These are phyloP conservation scores for Incumbomyces lentus DNA, from an alignment of 2,329 filamentous ascomycete species.

Conservation along the genomic window DNA sequence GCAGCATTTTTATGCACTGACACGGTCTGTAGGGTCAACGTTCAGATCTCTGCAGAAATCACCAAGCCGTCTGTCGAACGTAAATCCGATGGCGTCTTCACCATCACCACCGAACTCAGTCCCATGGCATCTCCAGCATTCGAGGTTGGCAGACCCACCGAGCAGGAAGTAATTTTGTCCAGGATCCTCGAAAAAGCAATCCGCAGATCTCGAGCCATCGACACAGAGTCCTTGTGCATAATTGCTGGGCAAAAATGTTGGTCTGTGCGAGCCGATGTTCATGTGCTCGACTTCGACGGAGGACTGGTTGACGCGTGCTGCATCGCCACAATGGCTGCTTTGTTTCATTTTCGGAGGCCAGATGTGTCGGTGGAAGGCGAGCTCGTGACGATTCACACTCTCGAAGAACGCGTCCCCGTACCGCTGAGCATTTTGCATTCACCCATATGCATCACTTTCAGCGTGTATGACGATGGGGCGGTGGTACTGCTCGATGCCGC, in stretches of 20 bases:
- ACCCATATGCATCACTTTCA: slow-evolving; percentile 84
- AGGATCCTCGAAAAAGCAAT: slow-evolving; percentile 89
- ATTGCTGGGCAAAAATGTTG: slow-evolving; percentile 85
- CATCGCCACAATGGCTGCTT: slow-evolving; percentile 73
- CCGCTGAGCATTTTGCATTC: slow-evolving; percentile 84
- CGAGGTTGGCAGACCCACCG: slow-evolving; percentile 70
- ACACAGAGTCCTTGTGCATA: slow-evolving; percentile 92
- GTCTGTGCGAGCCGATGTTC: slow-evolving; percentile 80
- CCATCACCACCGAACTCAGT: slow-evolving; percentile 79
- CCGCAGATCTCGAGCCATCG: slow-evolving; percentile 79
- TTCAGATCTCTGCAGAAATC: slow-evolving; percentile 79
- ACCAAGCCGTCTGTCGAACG: slow-evolving; percentile 76
- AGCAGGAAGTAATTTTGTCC: slow-evolving; percentile 75
- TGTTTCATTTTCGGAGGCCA: slow-evolving; percentile 84
- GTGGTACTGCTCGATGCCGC: slow-evolving; percentile 37
- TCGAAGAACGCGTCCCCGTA: slow-evolving; percentile 80
- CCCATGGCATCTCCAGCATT: slow-evolving; percentile 88
- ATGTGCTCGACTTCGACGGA: slow-evolving; percentile 83
- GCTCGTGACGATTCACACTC: slow-evolving; percentile 69
- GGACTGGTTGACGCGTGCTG: slow-evolving; percentile 80
- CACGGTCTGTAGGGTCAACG: slow-evolving; percentile 53
- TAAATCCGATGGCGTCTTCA: slow-evolving; percentile 91
- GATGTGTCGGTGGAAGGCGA: slow-evolving; percentile 82
- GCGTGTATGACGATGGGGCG: slow-evolving; percentile 53
- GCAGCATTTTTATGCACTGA: neutral